phyloP scores from a whole-genome alignment of 2,329 filamentous ascomycete genomes.

The Nemania sp. region DNA sequence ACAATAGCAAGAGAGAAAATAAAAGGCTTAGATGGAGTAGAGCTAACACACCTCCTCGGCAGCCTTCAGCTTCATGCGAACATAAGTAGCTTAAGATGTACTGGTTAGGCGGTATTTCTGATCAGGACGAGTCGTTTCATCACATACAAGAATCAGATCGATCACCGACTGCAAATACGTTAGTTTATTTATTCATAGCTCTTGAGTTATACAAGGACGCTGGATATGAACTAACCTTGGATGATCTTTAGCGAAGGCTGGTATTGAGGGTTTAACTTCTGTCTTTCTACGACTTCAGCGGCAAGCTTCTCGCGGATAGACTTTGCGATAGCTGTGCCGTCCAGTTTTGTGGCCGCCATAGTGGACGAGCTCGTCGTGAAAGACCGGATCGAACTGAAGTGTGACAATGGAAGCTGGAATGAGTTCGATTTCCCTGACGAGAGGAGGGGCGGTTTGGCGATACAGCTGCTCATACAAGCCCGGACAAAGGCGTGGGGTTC shows the following conservation, averaged over 20 bases:
- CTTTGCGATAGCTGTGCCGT: slow-evolving; percentile 94
- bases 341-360: slow-evolving; percentile 90
- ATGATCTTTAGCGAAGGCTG: slow-evolving; percentile 91
- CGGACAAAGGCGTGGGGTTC: slow-evolving; percentile 14
- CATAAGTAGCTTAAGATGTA: slow-evolving; percentile 77
- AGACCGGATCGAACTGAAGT: slow-evolving; percentile 29
- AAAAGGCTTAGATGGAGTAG: not conserved
- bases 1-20: too few species aligned
- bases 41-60: slow-evolving; percentile 71
- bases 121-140: slow-evolving; percentile 21
- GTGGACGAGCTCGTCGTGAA: slow-evolving; percentile 56
- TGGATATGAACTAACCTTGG: slow-evolving; percentile 66
- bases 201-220: slow-evolving; percentile 18
- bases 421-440: slow-evolving; percentile 1
- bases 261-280: slow-evolving; percentile 83
- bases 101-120: slow-evolving; percentile 32
- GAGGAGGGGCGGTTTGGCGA: slow-evolving; percentile 5
- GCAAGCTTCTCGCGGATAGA: slow-evolving; percentile 82
- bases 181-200: slow-evolving; percentile 19
- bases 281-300: slow-evolving; percentile 77
- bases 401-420: slow-evolving; percentile 19
- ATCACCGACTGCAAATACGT: slow-evolving; percentile 70
- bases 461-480: slow-evolving; percentile 14
- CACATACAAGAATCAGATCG: slow-evolving; percentile 85
- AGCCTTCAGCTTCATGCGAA: slow-evolving; percentile 99